Evolutionary conservation across 1,284 basidiomycete species (phyloP).

Genomic region (Pyrrhoderma lamaoense): DNA sequence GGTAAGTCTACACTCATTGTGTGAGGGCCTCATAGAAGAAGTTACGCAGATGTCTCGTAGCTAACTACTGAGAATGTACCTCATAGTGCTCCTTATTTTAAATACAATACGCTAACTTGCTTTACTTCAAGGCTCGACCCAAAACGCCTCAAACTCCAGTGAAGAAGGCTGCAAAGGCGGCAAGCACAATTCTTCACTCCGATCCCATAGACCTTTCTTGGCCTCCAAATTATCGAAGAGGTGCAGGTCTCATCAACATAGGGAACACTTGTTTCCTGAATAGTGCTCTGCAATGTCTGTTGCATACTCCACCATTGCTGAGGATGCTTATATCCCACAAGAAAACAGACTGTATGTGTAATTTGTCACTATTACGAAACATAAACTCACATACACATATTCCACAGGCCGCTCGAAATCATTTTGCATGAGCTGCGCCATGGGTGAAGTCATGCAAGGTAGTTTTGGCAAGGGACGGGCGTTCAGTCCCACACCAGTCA

Average conservation of each 20-base stretch:
- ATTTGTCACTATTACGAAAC: neutral
- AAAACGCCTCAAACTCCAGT: neutral
- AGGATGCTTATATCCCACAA: conserved; percentile 58
- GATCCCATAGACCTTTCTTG: conserved; percentile 50
- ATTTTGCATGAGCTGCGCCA: conserved; percentile 68
- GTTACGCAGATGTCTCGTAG: no score
- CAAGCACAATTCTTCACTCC: conserved; percentile 33
- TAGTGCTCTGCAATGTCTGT: conserved; percentile 87
- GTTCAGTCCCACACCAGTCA: conserved; percentile 58
- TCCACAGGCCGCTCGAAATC: conserved; percentile 45
- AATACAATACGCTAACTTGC: no score
- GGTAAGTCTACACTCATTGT: no score
- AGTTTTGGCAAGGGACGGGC: conserved; percentile 40
- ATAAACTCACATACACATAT: conserved; percentile 19
- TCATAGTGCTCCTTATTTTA: no score
- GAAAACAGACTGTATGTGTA: conserved; percentile 41
- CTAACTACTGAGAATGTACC: no score
- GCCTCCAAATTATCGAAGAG: conserved; percentile 42
- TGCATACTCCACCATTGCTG: conserved; percentile 90
- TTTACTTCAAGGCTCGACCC: no score
- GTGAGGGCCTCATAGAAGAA: no score
- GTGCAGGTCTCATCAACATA: conserved; percentile 76
- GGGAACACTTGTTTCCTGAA: conserved; percentile 98
- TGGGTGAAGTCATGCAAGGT: conserved; percentile 48
- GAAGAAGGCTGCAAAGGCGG: neutral